A percentile compares a stretch with the other conserved stretches of the same genome.
phyloP scores from a whole-genome alignment of 805 yeast genomes.

The Starmerella floris region DNA sequence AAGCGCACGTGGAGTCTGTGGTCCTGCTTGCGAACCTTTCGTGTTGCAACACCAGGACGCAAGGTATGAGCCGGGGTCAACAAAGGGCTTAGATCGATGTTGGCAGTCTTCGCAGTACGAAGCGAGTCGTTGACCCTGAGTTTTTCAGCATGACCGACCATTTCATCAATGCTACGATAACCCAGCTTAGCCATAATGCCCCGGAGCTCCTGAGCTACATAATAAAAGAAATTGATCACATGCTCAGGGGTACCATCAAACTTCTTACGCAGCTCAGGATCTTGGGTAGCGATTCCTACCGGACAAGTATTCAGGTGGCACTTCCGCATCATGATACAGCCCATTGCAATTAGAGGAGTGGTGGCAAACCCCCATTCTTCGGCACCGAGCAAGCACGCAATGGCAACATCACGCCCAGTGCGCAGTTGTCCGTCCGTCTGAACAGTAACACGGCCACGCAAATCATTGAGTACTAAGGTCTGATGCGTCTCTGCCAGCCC shows the following conservation, averaged over 20 bases:
- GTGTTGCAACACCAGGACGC: constrained; percentile 93
- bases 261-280: constrained; percentile 81
- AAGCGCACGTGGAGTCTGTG: constrained; percentile 83
- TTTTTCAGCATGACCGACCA: constrained; percentile 95
- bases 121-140: constrained; percentile 71
- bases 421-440: constrained; percentile 98
- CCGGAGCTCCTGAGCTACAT: constrained; percentile 83
- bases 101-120: constrained; percentile 78
- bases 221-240: constrained; percentile 93
- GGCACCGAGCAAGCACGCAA: constrained; percentile 92
- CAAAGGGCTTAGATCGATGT: constrained; percentile 82
- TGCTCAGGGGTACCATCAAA: constrained; percentile 97
- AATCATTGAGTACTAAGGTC: constrained; percentile 86
- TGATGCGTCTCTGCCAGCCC: constrained; percentile 98
- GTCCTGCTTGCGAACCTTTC: constrained; percentile 85
- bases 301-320: constrained; percentile 93
- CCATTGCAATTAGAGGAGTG: constrained; percentile 91
- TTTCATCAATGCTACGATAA: constrained; percentile 88
- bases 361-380: constrained; percentile 99
- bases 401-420: constrained; percentile 93
- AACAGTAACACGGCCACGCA: constrained; percentile 87
- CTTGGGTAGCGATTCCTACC: constrained; percentile 98
- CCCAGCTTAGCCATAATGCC: constrained; percentile 89
- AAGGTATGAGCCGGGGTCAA: constrained; percentile 93
- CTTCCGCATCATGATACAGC: constrained; percentile 92